Evolutionary conservation across 176 grass and related monocot genomes (phyloP).

Genomic region (Phyllostachys edulis): DNA sequence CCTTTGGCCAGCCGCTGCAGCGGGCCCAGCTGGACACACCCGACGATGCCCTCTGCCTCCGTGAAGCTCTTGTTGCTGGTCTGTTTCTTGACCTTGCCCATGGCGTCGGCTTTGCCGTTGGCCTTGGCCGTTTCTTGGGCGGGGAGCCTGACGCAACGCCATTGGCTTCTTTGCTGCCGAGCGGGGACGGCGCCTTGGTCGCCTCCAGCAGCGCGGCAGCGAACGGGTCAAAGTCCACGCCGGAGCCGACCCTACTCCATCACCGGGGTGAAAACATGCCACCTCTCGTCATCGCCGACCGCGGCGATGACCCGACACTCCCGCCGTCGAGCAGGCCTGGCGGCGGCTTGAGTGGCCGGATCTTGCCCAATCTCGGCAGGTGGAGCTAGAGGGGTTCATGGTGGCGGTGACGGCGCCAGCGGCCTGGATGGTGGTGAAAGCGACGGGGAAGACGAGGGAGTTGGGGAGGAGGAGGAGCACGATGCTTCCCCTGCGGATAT

Average conservation of each 20-base stretch:
- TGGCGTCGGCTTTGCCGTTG: neutral
- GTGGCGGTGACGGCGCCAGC: too few species aligned
- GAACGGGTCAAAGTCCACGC: conserved; percentile 85
- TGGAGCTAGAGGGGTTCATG: too few species aligned
- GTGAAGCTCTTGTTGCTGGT: conserved; percentile 25
- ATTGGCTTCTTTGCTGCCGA: conserved; percentile 28
- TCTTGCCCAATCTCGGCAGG: too few species aligned
- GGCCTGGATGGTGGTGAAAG: too few species aligned
- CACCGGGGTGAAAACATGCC: conserved; percentile 47
- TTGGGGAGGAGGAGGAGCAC: too few species aligned
- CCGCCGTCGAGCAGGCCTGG: conserved; percentile 60
- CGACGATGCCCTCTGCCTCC: conserved; percentile 48
- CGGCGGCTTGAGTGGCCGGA: conserved; percentile 76
- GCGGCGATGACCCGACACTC: conserved; percentile 53
- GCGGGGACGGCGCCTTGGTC: conserved; percentile 62
- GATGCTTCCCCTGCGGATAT: too few species aligned
- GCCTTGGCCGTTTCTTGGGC: conserved; percentile 1
- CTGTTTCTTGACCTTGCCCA: conserved; percentile 34
- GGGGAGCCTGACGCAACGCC: conserved; percentile 3
- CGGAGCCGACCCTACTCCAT: conserved; percentile 48
- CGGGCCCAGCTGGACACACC: conserved; percentile 57
- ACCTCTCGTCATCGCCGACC: conserved; percentile 40
- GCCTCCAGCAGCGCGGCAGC: conserved; percentile 66
- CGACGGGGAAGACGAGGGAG: too few species aligned
- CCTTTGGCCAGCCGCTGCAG: conserved; percentile 63